Percentiles rank a stretch among this genome's conserved stretches.
phyloP scores from a whole-genome alignment of 2,329 filamentous ascomycete genomes.

The Helminthosporium solani region DNA sequence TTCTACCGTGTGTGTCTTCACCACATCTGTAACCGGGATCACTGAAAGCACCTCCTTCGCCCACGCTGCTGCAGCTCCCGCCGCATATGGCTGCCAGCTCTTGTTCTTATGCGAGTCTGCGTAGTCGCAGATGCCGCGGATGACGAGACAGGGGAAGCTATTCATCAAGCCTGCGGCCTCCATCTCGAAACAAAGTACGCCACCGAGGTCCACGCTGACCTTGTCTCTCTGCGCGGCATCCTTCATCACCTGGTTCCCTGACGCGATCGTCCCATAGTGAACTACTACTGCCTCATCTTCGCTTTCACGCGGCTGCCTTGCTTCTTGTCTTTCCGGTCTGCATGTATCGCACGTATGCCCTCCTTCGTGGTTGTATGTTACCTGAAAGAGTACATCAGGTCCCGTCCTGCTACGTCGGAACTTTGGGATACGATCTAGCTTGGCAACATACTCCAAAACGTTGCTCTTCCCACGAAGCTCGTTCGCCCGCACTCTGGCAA shows the following conservation, averaged over 20 bases:
- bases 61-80: slow-evolving; percentile 13
- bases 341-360: slow-evolving; percentile 6
- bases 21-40: slow-evolving; percentile 7
- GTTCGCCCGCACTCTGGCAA: slow-evolving; percentile 4
- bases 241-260: slow-evolving; percentile 5
- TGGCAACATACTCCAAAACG: slow-evolving; percentile 2
- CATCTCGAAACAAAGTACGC: slow-evolving; percentile 14
- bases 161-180: slow-evolving; percentile 22
- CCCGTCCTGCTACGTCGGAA: slow-evolving; percentile 8
- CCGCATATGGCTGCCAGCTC: slow-evolving; percentile 16
- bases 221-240: slow-evolving; percentile 2
- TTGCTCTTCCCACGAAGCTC: neutral
- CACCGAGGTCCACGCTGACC: slow-evolving; percentile 9
- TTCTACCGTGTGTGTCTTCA: slow-evolving; percentile 4
- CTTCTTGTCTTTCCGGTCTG: slow-evolving; percentile 2
- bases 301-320: neutral
- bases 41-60: slow-evolving; percentile 12
- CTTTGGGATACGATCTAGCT: slow-evolving; percentile 3
- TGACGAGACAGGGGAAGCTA: slow-evolving; percentile 17
- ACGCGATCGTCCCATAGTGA: slow-evolving; percentile 9
- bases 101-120: slow-evolving; percentile 22
- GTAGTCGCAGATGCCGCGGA: slow-evolving; percentile 22
- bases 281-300: slow-evolving; percentile 1
- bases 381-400: slow-evolving; percentile 15
- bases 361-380: slow-evolving; percentile 10